Evolutionary conservation across 164 flowering plant species (phyloP), one percentile per base, ranked within the genome.

Genomic region (Sextonia rubra): DNA sequence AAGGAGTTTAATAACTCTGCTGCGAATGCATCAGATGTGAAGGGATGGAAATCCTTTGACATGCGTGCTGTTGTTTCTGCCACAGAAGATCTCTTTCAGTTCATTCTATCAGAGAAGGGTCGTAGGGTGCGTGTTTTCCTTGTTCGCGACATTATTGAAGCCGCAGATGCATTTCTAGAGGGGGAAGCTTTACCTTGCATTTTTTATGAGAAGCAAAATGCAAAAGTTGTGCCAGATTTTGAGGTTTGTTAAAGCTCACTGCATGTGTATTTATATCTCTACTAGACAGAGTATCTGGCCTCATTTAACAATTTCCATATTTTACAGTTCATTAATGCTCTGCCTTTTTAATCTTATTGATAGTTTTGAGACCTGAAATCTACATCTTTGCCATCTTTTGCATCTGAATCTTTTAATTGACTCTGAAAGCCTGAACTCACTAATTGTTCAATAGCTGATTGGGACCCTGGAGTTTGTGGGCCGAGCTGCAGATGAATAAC

Each of bases 31-130:
- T 77, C 87, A 69, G 37, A 44, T 47, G 78, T 84, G 72, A 66
- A 74, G 44, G 91, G 85, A 65, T 87, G 92, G 95, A 94, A 88
- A 76, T 89, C 90, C 24, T 91, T 94, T 78, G 85, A 92, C 78
- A 91, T 90, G 89, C 87, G 79, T 47, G 82, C 97, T 73, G 97
- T 94, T 69, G 96, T 90, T 70, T 74, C 88, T 71, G 91, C 99
- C 18, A 92, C 97, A 5, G 99, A 94, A 84, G 99, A 94, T 86
- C 86, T 94, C 72, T 82, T 94, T 32, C 75, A 75, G 27, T 94
- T 94, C 83, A 86, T 91, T 62, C 74, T 94, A 52, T 92, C 97
- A 60, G 85, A 87, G 61, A 90, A 88, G 76, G 99, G 97, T 69
- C 73, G 70, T 49, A 86, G 92, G 78, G 97, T 94, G 62, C 91